Evolutionary conservation across 1,284 basidiomycete species (phyloP).

Genomic region (Ustilago loliicola): DNA sequence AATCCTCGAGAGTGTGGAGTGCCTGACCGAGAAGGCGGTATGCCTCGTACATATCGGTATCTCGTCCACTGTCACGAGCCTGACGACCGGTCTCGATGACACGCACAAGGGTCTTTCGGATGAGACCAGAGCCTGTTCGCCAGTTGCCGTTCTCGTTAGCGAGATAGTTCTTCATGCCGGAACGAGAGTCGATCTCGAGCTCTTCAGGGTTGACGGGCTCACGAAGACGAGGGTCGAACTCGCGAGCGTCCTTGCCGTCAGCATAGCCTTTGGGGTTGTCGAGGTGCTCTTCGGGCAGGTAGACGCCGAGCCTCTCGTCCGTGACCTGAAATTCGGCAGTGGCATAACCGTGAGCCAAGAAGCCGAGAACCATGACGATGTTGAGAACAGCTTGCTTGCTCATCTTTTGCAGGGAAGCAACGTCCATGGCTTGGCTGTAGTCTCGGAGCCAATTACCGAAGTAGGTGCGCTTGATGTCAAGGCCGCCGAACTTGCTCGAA

Average conservation of each 20-base stretch:
- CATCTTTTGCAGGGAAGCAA: constrained; percentile 75
- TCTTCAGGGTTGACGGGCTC: constrained; percentile 83
- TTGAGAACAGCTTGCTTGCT: constrained; percentile 82
- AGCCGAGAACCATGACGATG: constrained; percentile 78
- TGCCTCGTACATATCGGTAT: constrained; percentile 80
- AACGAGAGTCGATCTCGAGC: constrained; percentile 85
- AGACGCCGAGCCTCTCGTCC: constrained; percentile 84
- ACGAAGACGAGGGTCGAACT: constrained; percentile 82
- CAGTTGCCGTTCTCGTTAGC: constrained; percentile 81
- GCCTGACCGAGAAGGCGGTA: constrained; percentile 64
- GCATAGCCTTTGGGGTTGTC: constrained; percentile 72
- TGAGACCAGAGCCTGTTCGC: constrained; percentile 88
- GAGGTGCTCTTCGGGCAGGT: constrained; percentile 89
- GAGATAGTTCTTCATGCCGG: constrained; percentile 97
- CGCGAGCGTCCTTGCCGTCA: constrained; percentile 83
- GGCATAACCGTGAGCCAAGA: constrained; percentile 74
- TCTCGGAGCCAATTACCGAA: constrained; percentile 66
- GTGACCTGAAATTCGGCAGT: constrained; percentile 88
- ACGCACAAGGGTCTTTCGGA: constrained; percentile 81
- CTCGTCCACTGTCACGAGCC: constrained; percentile 75
- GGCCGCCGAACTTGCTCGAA: constrained; percentile 63
- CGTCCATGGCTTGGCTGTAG: constrained; percentile 71
- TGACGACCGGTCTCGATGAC: constrained; percentile 77
- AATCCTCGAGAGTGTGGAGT: constrained; percentile 86
- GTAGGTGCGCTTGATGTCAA: constrained; percentile 68